Evolutionary conservation across 139 green algal genomes (phyloP).

Genomic region (Coccomyxa sp.): DNA sequence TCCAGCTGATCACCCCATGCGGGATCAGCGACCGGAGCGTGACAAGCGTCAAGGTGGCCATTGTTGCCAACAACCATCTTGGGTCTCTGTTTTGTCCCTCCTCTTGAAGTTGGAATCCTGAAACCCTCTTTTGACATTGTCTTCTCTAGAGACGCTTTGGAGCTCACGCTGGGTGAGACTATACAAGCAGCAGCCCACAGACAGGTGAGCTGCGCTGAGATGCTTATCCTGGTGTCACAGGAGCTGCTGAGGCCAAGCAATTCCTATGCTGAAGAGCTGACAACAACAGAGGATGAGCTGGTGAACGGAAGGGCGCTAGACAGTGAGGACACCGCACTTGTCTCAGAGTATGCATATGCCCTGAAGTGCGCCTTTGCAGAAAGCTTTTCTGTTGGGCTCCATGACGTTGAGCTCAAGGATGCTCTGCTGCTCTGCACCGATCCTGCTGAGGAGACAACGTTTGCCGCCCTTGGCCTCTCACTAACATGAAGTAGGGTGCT

Average conservation of each 20-base stretch:
- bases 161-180: background rate
- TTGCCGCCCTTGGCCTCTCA: no score
- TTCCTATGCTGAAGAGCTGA: background rate
- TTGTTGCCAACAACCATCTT: background rate
- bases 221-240: background rate
- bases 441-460: background rate
- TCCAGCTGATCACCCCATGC: slow-evolving; percentile 70
- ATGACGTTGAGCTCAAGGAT: background rate
- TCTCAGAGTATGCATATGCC: slow-evolving; percentile 66
- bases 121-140: background rate
- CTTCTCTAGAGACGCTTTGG: background rate
- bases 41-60: slow-evolving; percentile 21
- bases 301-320: no score
- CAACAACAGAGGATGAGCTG: background rate
- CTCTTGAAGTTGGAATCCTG: background rate
- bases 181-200: background rate
- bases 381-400: slow-evolving; percentile 59
- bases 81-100: background rate
- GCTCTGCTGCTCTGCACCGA: background rate
- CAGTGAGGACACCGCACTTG: slow-evolving; percentile 17
- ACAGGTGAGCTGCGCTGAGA: background rate
- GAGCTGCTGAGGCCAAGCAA: background rate
- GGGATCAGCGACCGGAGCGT: slow-evolving; percentile 57
- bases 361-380: slow-evolving; percentile 58
- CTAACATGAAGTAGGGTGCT: no score